Evolutionary conservation across 352 stramenopile species (phyloP).

Genomic region (Globisporangium splendens): DNA sequence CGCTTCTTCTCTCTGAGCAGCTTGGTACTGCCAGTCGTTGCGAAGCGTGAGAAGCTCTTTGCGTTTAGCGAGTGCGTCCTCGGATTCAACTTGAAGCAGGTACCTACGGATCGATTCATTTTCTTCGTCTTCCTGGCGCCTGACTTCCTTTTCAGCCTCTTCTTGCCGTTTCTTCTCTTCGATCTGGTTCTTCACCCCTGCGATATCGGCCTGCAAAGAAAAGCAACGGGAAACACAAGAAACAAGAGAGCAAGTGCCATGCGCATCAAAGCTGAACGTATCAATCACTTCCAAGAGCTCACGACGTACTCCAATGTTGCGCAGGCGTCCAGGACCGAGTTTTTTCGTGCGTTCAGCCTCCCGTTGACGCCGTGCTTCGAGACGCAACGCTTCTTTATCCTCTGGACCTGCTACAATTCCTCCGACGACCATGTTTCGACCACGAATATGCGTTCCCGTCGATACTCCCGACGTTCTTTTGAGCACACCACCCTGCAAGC

Average conservation of each 20-base stretch:
- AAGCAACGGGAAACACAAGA: neutral
- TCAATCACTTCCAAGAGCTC: too few species aligned
- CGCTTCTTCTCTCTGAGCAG: constrained; percentile 21
- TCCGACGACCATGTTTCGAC: constrained; percentile 13
- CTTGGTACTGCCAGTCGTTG: constrained; percentile 64
- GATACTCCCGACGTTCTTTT: neutral
- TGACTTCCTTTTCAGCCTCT: constrained; percentile 32
- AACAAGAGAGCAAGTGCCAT: constrained; percentile 4
- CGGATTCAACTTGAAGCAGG: constrained; percentile 72
- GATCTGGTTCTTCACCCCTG: constrained; percentile 69
- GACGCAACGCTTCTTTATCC: constrained; percentile 46
- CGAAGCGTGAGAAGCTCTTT: constrained; percentile 61
- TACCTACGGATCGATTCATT: constrained; percentile 66
- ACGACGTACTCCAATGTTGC: constrained; percentile 54
- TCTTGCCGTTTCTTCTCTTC: constrained; percentile 61
- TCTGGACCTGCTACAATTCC: constrained; percentile 15
- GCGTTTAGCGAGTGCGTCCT: constrained; percentile 56
- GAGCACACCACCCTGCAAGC: neutral
- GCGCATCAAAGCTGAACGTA: neutral
- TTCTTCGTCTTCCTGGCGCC: constrained; percentile 49
- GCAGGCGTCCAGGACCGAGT: constrained; percentile 55
- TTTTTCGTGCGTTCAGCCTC: constrained; percentile 72
- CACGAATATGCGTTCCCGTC: neutral
- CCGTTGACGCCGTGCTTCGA: constrained; percentile 56
- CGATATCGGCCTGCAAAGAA: constrained; percentile 56